Base-by-base conservation (phyloP, 2,329 filamentous ascomycete species). In the Aspergillus sp. region DNA sequence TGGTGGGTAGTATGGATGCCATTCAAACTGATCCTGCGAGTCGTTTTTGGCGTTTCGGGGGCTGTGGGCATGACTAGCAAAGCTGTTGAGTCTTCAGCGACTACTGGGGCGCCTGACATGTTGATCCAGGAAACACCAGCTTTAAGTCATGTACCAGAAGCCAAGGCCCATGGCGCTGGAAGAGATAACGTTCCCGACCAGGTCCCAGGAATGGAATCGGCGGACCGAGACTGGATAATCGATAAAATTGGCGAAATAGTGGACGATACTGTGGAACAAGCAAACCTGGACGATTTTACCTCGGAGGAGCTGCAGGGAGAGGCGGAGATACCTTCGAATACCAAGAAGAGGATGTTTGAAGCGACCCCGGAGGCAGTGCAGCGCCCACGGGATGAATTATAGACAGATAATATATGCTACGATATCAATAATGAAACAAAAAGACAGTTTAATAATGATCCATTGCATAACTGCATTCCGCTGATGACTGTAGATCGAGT, bases 1-100 rank as follows among this genome's bases (percentile, higher is more conserved):
- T 96, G 90, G 88, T 95, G 91, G 90, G 80, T 98, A 21, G 75
- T 97, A 23, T 93, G 90, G 84, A 79, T 95, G 57, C 93, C 93
- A 1, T 66, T 93, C n/a, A 86, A 87, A 66, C 72, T 90, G 19
- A 62, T 88, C 11, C 88, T 88, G 67, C 86, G 83, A 27, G 72
- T 84, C 52, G 73, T 83, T 14, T 79, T 87, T 58, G 80, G 81
- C 15, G 76, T 87, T 3, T 74, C 89, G 21, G 79, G 80, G 33
- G 80, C 77, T 1, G 74, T 87, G 14, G 79, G 84, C 0, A 54
- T 73, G 1, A 64, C 72, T 3, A 68, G 65, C 43, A 63, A 65
- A 40, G 63, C 66, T 14, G 60, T 67, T 33, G 67, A 73, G 19
- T 56, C 66, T 35, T 68, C 67, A 41, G 58, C 65, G 14, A 60